These are phyloP conservation scores for Cardamine occulta DNA, from an alignment of 345 rosid species.

Conservation along the genomic window DNA sequence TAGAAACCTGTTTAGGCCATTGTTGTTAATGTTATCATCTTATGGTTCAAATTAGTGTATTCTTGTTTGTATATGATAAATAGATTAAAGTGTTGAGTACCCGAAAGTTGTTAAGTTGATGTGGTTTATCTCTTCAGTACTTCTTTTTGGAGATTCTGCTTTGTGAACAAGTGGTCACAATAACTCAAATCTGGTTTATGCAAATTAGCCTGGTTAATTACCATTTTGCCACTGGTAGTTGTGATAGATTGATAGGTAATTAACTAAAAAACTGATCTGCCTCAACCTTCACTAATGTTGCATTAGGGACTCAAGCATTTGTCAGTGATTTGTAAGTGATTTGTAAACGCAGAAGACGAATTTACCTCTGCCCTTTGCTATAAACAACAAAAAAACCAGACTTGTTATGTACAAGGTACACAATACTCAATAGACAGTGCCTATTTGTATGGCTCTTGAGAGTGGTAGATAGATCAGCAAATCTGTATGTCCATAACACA, in stretches of 20 bases:
- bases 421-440: constrained; percentile 5
- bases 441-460: constrained; percentile 23
- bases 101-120: constrained; percentile 3
- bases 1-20: neutral
- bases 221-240: neutral
- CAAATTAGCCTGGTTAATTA: neutral
- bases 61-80: constrained; percentile 25
- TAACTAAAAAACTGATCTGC: neutral
- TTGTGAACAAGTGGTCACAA: neutral
- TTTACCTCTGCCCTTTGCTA: neutral
- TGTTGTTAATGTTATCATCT: constrained; percentile 26
- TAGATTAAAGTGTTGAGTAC: neutral
- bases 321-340: neutral
- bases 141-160: constrained; percentile 1
- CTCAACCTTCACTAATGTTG: neutral
- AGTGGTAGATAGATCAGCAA: constrained; percentile 40
- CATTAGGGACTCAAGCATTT: neutral
- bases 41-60: neutral
- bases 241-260: neutral
- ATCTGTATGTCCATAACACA: constrained; percentile 14
- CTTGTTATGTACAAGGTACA: constrained; percentile 32
- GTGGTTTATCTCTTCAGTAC: neutral
- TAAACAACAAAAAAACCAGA: constrained; percentile 4
- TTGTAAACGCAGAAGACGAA: neutral
- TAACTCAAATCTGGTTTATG: neutral